Evolutionary conservation across 441 rosid genomes (phyloP).

Genomic region (Populus hybrid): DNA sequence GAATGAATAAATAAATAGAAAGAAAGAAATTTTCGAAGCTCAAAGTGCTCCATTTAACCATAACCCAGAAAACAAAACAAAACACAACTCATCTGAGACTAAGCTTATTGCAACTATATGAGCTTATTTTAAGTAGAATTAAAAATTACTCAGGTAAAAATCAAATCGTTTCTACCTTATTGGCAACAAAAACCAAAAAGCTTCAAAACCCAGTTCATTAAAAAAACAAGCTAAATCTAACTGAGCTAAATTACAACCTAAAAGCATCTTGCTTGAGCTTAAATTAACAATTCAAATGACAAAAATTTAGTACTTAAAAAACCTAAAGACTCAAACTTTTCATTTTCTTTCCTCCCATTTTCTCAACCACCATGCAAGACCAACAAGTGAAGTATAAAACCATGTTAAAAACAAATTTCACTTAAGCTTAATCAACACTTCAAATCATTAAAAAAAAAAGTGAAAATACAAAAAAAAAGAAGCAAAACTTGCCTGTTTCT

Average conservation of each 20-base stretch:
- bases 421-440: conserved; percentile 11
- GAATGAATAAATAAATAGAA: not conserved
- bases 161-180: not conserved
- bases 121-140: not conserved
- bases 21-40: not conserved
- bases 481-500: not conserved
- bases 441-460: not conserved
- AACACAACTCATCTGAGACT: not conserved
- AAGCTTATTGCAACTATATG: not conserved
- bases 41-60: conserved; percentile 1
- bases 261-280: not conserved
- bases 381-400: not conserved
- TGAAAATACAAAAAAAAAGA: too few species aligned
- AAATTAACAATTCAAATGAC: not conserved
- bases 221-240: not conserved
- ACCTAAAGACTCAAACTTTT: not conserved
- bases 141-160: not conserved
- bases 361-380: conserved; percentile 2
- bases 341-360: not conserved
- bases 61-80: not conserved
- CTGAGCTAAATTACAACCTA: not conserved
- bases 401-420: not conserved
- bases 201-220: not conserved
- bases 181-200: not conserved
- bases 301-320: not conserved